A percentile compares a stretch with the other conserved stretches of the same genome.
These are phyloP conservation scores for Kodamaea fukazawae DNA, from an alignment of 805 yeast species.

Conservation along the genomic window DNA sequence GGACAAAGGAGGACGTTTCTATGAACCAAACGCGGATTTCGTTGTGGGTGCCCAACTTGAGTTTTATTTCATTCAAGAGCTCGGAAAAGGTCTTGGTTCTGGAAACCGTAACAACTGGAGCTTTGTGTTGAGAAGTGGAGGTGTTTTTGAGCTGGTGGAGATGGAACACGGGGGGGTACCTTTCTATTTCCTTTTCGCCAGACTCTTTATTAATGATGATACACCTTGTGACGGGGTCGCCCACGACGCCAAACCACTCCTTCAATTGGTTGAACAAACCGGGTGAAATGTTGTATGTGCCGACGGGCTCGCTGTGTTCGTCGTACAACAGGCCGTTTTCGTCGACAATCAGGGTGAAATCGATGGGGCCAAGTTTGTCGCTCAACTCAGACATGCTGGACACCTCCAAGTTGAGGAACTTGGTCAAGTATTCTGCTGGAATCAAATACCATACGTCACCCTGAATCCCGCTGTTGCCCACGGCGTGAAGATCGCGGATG, in stretches of 20 bases:
- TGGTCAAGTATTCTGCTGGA: slow-evolving; percentile 44
- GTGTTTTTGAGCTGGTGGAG: slow-evolving; percentile 31
- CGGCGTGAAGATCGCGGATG: slow-evolving; percentile 19
- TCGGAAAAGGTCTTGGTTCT: slow-evolving; percentile 34
- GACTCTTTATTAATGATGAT: slow-evolving; percentile 23
- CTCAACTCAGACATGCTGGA: slow-evolving; percentile 26
- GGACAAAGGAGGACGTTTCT: slow-evolving; percentile 21
- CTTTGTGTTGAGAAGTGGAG: neutral
- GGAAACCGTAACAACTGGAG: slow-evolving; percentile 23
- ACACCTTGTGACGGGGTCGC: slow-evolving; percentile 33
- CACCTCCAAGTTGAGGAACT: slow-evolving; percentile 35
- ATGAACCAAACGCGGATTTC: slow-evolving; percentile 40
- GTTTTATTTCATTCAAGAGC: slow-evolving; percentile 25
- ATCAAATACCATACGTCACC: slow-evolving; percentile 51
- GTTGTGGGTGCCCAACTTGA: slow-evolving; percentile 5
- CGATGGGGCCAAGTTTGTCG: slow-evolving; percentile 44
- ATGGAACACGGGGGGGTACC: slow-evolving; percentile 35
- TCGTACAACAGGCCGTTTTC: slow-evolving; percentile 42
- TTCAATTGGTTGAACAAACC: slow-evolving; percentile 43
- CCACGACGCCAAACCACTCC: slow-evolving; percentile 54
- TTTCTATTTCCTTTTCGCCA: slow-evolving; percentile 31
- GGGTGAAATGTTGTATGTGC: slow-evolving; percentile 36
- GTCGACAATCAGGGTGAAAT: slow-evolving; percentile 44
- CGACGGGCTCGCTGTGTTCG: slow-evolving; percentile 17
- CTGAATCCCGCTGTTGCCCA: slow-evolving; percentile 26